Conservation (phyloP, 2,329 filamentous ascomycete species). For the Nothophaeocryptopus gaeumannii region DNA sequence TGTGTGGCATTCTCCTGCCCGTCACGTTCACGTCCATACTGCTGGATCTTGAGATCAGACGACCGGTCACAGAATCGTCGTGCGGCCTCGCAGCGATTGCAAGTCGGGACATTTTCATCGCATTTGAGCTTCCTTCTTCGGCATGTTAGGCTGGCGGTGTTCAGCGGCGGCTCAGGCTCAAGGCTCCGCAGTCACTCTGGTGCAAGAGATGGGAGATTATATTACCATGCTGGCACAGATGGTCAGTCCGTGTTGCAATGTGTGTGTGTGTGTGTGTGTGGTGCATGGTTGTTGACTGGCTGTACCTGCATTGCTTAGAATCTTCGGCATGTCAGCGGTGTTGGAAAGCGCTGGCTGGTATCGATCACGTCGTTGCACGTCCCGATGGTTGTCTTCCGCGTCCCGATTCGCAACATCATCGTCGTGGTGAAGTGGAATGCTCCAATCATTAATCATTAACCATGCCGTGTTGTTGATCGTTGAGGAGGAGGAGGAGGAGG, state of each 20-base stretch:
- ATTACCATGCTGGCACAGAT: too few relatives aligned
- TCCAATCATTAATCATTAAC: background rate
- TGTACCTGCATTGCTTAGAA: constrained; percentile 3
- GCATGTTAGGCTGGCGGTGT: constrained; percentile 9
- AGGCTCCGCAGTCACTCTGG: background rate
- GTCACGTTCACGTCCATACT: background rate
- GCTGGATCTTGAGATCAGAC: constrained; percentile 1
- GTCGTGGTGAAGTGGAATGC: background rate
- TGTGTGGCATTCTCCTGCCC: background rate
- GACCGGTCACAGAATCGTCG: constrained; percentile 8
- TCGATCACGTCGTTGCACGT: background rate
- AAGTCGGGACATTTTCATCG: constrained; percentile 8
- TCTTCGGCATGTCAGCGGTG: background rate
- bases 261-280: too few relatives aligned
- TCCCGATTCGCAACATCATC: background rate
- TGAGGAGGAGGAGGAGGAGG: background rate
- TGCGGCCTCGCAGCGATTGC: constrained; percentile 3
- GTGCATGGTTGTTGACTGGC: background rate
- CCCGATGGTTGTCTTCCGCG: background rate
- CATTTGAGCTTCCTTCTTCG: constrained; percentile 15
- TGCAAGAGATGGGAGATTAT: too few relatives aligned
- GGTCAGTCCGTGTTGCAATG: too few relatives aligned
- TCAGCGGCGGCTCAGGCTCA: background rate
- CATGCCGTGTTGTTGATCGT: background rate
- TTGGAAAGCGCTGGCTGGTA: background rate